These are phyloP conservation scores for Aspergillus taichungensis DNA, from an alignment of 495 filamentous ascomycete genomes.

Conservation along the genomic window DNA sequence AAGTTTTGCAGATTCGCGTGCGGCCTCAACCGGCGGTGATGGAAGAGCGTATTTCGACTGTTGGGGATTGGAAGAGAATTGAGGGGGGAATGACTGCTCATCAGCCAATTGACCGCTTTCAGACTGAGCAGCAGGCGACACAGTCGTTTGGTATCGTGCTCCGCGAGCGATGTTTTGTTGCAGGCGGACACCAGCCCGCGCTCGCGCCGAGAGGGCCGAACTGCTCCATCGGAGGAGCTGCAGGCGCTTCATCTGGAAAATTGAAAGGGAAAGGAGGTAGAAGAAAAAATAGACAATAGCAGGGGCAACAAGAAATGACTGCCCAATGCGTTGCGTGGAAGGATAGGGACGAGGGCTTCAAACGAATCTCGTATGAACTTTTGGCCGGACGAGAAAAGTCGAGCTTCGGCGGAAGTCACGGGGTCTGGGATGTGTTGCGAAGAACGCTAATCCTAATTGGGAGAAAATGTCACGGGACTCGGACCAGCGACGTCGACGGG, in stretches of 20 bases:
- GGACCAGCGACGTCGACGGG: constrained; percentile 23
- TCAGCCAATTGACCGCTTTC: constrained; percentile 14
- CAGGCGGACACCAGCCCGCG: constrained; percentile 40
- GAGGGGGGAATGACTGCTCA: constrained; percentile 15
- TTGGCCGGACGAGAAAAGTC: constrained; percentile 33
- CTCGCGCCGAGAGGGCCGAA: constrained; percentile 54
- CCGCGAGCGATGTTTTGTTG: constrained; percentile 33
- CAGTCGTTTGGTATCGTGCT: constrained; percentile 32
- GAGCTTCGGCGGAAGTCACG: constrained; percentile 39
- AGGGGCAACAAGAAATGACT: neutral
- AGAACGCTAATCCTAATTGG: constrained; percentile 26
- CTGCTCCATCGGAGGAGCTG: constrained; percentile 61
- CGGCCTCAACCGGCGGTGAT: constrained; percentile 60
- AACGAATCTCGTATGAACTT: constrained; percentile 10
- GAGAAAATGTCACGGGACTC: constrained; percentile 23
- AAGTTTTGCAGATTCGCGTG: constrained; percentile 78
- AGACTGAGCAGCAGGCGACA: constrained; percentile 21
- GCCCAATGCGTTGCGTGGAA: constrained; percentile 5
- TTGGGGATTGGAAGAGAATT: constrained; percentile 14
- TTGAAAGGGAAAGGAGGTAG: neutral
- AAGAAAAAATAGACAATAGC: constrained; percentile 7
- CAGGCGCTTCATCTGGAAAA: constrained; percentile 58
- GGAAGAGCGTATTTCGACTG: constrained; percentile 36
- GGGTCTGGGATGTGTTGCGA: constrained; percentile 30
- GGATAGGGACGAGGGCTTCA: constrained; percentile 5